Evolutionary conservation across 2,329 filamentous ascomycete genomes (phyloP), one percentile per base, ranked within the genome.

Genomic region (Immersiporthe knoxdaviesiana): DNA sequence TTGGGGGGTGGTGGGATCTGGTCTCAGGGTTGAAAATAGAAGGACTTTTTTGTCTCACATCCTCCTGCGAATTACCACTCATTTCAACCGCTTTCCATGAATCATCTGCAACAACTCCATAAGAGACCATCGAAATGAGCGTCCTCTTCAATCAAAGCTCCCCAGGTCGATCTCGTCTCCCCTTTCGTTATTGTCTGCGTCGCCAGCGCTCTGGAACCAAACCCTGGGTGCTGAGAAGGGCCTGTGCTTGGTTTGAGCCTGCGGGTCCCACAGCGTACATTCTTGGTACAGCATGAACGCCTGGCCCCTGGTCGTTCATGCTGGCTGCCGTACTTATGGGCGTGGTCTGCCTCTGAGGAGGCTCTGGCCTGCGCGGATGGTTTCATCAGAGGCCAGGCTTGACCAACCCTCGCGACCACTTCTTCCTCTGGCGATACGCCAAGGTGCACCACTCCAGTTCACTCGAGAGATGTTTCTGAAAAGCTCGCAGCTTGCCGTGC

Each of bases 291-390:
- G 50, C 50, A 54, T 54, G 50, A 54, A 4, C 12, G 16, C 50
- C 24, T 30, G 52, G 52, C 52, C 52, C 52, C 52, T 56, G 52
- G 5, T 16, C 52, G 12, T 30, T 30, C 52, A 56, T 47, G 52
- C 52, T 56, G 52, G 52, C 52, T 54, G 24, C 12, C 27, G 52
- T 30, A n/a, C n/a, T n/a, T n/a, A 30, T 16, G 24, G n/a, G n/a
- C n/a, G 47, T n/a, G 44, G 44, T n/a, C 18, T 8, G 44, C 39
- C 27, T 37, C n/a, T 47, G 59, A 3, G 16, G 35, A 27, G 59
- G 59, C 35, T 59, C 32, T 59, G 59, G 59, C 60, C 39, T 56
- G 50, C n/a, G 21, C 50, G 27, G 50, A 14, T 62, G 60, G 60
- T 63, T 63, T 63, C 60, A 63, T 63, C 4, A 32, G 24, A 63